Conservation (phyloP, 2,329 filamentous ascomycete species). For the Epichloe baconii region DNA sequence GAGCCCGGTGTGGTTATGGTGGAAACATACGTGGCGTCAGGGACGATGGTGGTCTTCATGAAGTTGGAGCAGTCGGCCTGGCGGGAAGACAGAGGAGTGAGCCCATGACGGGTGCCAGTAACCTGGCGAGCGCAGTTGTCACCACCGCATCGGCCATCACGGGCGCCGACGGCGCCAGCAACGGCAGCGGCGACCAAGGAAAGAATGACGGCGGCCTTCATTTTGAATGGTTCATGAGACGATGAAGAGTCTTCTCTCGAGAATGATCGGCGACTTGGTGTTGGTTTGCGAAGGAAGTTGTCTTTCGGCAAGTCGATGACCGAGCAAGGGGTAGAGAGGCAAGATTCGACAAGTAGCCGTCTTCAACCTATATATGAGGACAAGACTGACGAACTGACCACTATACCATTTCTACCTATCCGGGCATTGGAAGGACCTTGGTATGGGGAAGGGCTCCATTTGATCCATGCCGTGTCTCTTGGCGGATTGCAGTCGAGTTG, state of each 20-base stretch:
- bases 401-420: not conserved
- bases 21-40: slow-evolving; percentile 24
- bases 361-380: not conserved
- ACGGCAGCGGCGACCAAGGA: slow-evolving; percentile 24
- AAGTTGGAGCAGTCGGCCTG: slow-evolving; percentile 29
- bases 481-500: slow-evolving; percentile 4
- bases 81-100: slow-evolving; percentile 21
- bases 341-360: not conserved
- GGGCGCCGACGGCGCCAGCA: slow-evolving; percentile 22
- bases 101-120: slow-evolving; percentile 27
- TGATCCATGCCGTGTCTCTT: not conserved
- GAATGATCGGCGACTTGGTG: slow-evolving; percentile 1
- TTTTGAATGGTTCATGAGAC: slow-evolving; percentile 15
- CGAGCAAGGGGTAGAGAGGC: not conserved
- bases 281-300: not conserved
- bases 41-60: slow-evolving; percentile 26
- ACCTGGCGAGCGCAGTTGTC: slow-evolving; percentile 36
- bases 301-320: slow-evolving; percentile 1
- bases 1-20: not conserved
- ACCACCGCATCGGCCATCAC: slow-evolving; percentile 21
- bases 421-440: too few relatives aligned
- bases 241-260: not conserved
- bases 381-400: too few relatives aligned
- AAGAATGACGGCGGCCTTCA: slow-evolving; percentile 28
- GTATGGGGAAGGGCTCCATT: not conserved